A percentile compares a stretch with the other conserved stretches of the same genome.
phyloP scores from a whole-genome alignment of 768 basidiomycete species.

The Trametes gibbosa region DNA sequence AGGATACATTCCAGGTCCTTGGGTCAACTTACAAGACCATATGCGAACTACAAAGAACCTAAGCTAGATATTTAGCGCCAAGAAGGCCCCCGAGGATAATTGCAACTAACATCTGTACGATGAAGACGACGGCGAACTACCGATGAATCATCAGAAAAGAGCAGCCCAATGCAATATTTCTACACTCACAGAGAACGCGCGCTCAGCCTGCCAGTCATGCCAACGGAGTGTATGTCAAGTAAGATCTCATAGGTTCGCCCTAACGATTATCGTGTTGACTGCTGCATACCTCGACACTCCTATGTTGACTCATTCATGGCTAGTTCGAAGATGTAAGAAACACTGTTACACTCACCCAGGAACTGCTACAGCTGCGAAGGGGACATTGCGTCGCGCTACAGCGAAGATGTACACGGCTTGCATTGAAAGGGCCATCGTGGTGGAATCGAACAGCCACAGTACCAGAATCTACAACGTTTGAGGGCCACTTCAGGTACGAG shows the following conservation, averaged over 20 bases:
- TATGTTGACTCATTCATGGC: not conserved
- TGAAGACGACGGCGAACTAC: slow-evolving; percentile 10
- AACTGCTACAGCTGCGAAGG: slow-evolving; percentile 1
- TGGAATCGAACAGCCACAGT: slow-evolving; percentile 11
- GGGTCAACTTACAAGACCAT: not conserved
- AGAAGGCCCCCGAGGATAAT: too few species aligned
- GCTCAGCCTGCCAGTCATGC: not conserved
- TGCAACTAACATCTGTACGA: slow-evolving; percentile 11
- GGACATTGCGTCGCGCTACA: not conserved
- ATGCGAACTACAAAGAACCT: slow-evolving; percentile 10
- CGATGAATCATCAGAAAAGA: not conserved
- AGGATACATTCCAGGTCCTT: not conserved
- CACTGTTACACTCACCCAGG: slow-evolving; percentile 2
- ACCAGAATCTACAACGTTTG: not conserved
- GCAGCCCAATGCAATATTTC: not conserved
- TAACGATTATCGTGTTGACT: not conserved
- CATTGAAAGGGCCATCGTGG: slow-evolving; percentile 7
- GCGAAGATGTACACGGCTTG: slow-evolving; percentile 11
- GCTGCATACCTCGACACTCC: not conserved
- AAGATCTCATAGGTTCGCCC: not conserved
- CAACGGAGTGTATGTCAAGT: not conserved
- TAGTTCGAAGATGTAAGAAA: too few species aligned
- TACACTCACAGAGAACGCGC: slow-evolving; percentile 12
- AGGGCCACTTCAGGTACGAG: not conserved
- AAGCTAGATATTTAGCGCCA: too few species aligned